These are phyloP conservation scores for Euphorbia corollata DNA, from an alignment of 441 rosid species.

Conservation along the genomic window DNA sequence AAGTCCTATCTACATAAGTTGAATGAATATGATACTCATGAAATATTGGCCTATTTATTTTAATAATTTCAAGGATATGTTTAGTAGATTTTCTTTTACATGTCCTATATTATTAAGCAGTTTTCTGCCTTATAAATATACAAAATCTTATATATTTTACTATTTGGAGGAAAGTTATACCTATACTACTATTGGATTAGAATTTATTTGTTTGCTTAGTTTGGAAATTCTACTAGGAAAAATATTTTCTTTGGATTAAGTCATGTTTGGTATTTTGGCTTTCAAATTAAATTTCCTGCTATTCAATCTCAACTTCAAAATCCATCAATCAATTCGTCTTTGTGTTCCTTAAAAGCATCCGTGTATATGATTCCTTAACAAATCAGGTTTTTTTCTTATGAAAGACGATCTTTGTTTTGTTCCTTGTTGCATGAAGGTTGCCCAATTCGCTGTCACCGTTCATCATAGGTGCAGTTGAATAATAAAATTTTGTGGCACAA, in stretches of 20 bases:
- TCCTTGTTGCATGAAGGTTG: background rate
- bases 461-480: background rate
- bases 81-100: background rate
- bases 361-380: background rate
- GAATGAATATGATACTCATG: background rate
- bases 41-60: background rate
- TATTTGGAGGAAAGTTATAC: background rate
- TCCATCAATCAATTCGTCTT: background rate
- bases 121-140: background rate
- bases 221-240: background rate
- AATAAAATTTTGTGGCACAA: slow-evolving; percentile 8
- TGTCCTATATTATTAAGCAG: background rate
- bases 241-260: background rate
- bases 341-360: background rate
- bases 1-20: background rate
- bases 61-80: background rate
- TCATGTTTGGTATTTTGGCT: background rate
- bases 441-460: background rate
- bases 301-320: background rate
- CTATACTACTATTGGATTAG: background rate
- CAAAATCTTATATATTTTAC: background rate
- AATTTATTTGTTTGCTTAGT: background rate
- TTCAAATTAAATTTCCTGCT: background rate
- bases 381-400: background rate
- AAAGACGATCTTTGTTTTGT: background rate